Percentiles rank a stretch among this genome's conserved stretches.
Conservation (phyloP, 441 rosid genomes). For the Rhodomyrtus psidioides region DNA sequence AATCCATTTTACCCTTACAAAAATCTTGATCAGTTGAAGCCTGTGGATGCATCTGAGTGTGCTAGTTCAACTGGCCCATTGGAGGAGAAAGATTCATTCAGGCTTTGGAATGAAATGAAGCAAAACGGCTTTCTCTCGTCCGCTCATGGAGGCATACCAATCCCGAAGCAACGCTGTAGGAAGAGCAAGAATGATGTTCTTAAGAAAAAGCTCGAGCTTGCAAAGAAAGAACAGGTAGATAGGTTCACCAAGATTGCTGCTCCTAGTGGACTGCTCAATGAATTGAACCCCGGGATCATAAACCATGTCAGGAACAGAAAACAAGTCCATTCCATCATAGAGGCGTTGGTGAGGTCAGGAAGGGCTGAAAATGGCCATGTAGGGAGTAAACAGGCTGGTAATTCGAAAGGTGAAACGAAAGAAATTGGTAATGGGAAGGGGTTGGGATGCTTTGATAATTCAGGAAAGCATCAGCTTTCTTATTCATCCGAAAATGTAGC, state of each 20-base stretch:
- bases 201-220: conserved; percentile 66
- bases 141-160: conserved; percentile 64
- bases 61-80: conserved; percentile 44
- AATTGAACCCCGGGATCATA: conserved; percentile 85
- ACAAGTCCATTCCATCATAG: conserved; percentile 88
- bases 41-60: conserved; percentile 48
- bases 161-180: conserved; percentile 65
- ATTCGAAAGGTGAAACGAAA: conserved; percentile 22
- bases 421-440: conserved; percentile 12
- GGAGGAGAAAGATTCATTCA: conserved; percentile 55
- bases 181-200: conserved; percentile 44
- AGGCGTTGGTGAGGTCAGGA: conserved; percentile 65
- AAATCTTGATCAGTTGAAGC: conserved; percentile 20
- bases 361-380: conserved; percentile 18
- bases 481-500: conserved; percentile 18
- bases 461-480: conserved; percentile 20
- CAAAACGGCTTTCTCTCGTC: conserved; percentile 55
- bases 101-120: conserved; percentile 90
- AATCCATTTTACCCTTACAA: conserved; percentile 22
- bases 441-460: conserved; percentile 15
- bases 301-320: conserved; percentile 77
- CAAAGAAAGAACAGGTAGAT: conserved; percentile 70
- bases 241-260: conserved; percentile 76
- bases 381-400: conserved; percentile 19
- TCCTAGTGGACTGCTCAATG: conserved; percentile 86